Evolutionary conservation across 164 flowering plant species (phyloP).

Genomic region (Piper longum): DNA sequence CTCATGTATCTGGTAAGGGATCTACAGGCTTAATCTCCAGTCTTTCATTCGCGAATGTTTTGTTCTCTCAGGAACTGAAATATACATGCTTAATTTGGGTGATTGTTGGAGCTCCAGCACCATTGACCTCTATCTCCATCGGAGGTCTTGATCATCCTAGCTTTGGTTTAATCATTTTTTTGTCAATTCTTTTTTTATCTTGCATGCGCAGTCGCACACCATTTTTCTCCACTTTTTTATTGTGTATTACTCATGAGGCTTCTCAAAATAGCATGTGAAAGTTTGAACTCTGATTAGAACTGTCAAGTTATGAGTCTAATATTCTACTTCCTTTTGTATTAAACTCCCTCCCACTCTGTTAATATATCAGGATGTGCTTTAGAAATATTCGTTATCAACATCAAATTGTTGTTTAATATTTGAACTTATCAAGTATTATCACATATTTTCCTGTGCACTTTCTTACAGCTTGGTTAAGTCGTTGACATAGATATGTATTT

Average conservation of each 20-base stretch:
- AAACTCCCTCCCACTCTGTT: background rate
- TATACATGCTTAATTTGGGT: slow-evolving; percentile 74
- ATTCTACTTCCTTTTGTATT: background rate
- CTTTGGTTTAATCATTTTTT: no score
- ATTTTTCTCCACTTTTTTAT: no score
- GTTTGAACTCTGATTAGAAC: no score
- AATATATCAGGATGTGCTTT: background rate
- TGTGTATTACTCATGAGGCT: no score
- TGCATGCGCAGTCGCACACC: no score
- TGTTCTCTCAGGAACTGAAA: slow-evolving; percentile 57
- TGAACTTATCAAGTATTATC: no score
- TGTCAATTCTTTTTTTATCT: no score
- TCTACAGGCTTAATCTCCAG: background rate
- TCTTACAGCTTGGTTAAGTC: no score
- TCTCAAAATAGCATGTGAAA: no score
- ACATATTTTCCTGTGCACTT: no score
- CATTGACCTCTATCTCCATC: slow-evolving; percentile 83
- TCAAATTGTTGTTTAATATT: background rate
- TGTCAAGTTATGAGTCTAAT: background rate
- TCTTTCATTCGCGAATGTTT: background rate
- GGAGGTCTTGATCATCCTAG: slow-evolving; percentile 26
- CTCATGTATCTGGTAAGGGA: background rate
- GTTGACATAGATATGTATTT: no score
- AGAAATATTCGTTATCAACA: background rate
- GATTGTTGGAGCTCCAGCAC: slow-evolving; percentile 88